phyloP scores from a whole-genome alignment of 371 early-diverging fungal genomes.

The Apophysomyces variabilis region DNA sequence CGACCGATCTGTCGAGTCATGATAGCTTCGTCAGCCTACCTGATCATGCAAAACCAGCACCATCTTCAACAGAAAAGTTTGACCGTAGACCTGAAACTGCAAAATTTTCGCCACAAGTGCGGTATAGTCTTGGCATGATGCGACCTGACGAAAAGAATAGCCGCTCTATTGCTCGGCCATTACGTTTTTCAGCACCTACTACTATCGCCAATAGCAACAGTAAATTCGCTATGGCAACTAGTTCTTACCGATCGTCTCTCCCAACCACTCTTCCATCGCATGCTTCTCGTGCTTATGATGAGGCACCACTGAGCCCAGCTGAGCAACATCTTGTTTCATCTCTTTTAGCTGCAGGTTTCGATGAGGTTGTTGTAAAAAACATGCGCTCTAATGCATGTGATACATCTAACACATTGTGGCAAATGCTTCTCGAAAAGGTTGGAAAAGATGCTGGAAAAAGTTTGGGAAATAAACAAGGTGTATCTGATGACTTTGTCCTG shows the following conservation, averaged over 20 bases:
- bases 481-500: neutral
- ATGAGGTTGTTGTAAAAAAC: constrained; percentile 62
- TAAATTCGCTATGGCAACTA: constrained; percentile 20
- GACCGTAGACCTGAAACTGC: constrained; percentile 7
- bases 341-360: constrained; percentile 67
- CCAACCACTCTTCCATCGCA: constrained; percentile 20
- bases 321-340: constrained; percentile 57
- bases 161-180: constrained; percentile 18
- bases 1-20: constrained; percentile 23
- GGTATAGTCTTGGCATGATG: constrained; percentile 29
- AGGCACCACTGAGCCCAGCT: constrained; percentile 39
- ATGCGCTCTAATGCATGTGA: constrained; percentile 72
- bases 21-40: constrained; percentile 15
- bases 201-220: constrained; percentile 20
- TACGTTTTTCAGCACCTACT: constrained; percentile 46
- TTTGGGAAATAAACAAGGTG: constrained; percentile 5
- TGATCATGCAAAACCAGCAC: constrained; percentile 1
- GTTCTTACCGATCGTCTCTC: constrained; percentile 33
- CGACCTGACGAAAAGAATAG: constrained; percentile 17
- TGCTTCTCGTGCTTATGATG: constrained; percentile 20
- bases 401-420: constrained; percentile 74
- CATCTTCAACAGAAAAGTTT: neutral
- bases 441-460: constrained; percentile 16
- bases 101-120: constrained; percentile 34
- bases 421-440: constrained; percentile 61